phyloP scores from a whole-genome alignment of 352 stramenopile genomes.

The Globisporangium mamillatum region DNA sequence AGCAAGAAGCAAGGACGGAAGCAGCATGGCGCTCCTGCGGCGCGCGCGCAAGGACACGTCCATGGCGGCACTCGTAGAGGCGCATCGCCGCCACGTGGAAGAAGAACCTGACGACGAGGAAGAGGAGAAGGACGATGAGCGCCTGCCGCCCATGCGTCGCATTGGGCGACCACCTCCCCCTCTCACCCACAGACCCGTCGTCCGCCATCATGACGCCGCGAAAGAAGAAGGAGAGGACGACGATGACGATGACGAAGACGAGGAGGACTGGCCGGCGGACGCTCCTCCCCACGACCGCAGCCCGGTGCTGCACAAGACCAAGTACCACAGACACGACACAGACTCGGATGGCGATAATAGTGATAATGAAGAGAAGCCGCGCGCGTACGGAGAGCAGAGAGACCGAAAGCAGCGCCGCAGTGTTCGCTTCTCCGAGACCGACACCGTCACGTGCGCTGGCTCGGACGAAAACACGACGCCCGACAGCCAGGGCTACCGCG shows the following conservation, averaged over 20 bases:
- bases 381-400: neutral
- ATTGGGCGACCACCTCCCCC: neutral
- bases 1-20: constrained; percentile 6
- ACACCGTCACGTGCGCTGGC: constrained; percentile 22
- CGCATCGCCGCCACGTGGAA: constrained; percentile 15
- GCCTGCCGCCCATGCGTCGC: neutral
- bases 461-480: constrained; percentile 27
- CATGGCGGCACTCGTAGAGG: constrained; percentile 24
- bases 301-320: neutral
- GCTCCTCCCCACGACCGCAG: neutral
- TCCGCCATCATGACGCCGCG: neutral
- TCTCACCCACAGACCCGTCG: neutral
- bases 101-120: neutral
- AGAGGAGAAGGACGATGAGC: neutral
- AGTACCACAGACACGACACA: constrained; percentile 11
- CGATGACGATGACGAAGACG: neutral
- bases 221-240: neutral
- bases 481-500: constrained; percentile 22
- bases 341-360: neutral
- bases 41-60: constrained; percentile 26
- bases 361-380: neutral
- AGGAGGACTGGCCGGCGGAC: constrained; percentile 7
- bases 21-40: constrained; percentile 14
- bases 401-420: constrained; percentile 3
- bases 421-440: constrained; percentile 14